phyloP scores from a whole-genome alignment of 2,329 filamentous ascomycete genomes.

The Tolypocladium ophioglossoides region DNA sequence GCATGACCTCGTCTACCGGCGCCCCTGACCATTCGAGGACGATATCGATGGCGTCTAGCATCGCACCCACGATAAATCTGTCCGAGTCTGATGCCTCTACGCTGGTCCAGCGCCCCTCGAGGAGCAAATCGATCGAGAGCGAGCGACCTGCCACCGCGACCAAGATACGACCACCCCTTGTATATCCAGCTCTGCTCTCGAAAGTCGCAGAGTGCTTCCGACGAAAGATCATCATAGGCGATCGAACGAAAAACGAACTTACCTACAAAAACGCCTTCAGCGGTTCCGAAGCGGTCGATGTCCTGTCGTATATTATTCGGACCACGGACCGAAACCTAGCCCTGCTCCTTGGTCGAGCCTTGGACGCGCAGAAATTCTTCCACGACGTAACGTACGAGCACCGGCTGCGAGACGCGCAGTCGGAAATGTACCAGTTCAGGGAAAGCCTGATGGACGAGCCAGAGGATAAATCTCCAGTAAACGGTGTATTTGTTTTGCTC shows the following conservation, averaged over 20 bases:
- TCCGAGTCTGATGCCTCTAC: slow-evolving; percentile 41
- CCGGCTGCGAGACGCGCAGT: slow-evolving; percentile 81
- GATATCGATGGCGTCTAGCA: slow-evolving; percentile 89
- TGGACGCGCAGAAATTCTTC: slow-evolving; percentile 98
- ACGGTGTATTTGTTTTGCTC: slow-evolving; percentile 91
- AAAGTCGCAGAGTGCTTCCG: slow-evolving; percentile 87
- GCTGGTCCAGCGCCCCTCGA: slow-evolving; percentile 46
- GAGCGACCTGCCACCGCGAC: slow-evolving; percentile 44
- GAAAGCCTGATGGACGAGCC: slow-evolving; percentile 80
- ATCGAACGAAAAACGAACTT: slow-evolving; percentile 91
- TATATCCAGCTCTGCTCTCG: slow-evolving; percentile 91
- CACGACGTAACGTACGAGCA: slow-evolving; percentile 99
- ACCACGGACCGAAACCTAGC: slow-evolving; percentile 94
- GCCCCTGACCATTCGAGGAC: slow-evolving; percentile 46
- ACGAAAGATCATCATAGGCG: slow-evolving; percentile 74
- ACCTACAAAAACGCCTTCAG: slow-evolving; percentile 97
- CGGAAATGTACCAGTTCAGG: slow-evolving; percentile 93
- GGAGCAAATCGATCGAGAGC: slow-evolving; percentile 43
- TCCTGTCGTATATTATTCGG: slow-evolving; percentile 93
- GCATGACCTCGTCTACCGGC: slow-evolving; percentile 46
- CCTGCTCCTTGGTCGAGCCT: slow-evolving; percentile 74
- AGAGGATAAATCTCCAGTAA: slow-evolving; percentile 64
- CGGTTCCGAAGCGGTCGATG: slow-evolving; percentile 87
- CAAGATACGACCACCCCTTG: slow-evolving; percentile 66
- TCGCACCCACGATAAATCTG: slow-evolving; percentile 58